phyloP scores from a whole-genome alignment of 345 rosid species.

The Rubroshorea leprosula region DNA sequence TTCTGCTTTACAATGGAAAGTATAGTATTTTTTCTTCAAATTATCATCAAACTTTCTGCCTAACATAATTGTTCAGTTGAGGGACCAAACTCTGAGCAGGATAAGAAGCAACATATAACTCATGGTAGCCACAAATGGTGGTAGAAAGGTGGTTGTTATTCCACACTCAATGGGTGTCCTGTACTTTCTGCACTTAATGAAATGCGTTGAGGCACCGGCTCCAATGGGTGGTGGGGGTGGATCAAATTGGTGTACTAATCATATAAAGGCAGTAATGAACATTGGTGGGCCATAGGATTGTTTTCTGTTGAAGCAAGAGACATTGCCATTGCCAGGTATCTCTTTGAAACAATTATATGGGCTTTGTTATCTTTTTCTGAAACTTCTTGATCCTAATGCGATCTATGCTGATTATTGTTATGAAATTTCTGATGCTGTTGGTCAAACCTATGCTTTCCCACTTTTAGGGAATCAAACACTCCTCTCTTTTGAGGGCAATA shows the following conservation, averaged over 20 bases:
- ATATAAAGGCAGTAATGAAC: constrained; percentile 62
- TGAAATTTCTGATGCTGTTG: no score
- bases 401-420: no score
- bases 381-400: no score
- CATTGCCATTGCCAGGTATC: constrained; percentile 58
- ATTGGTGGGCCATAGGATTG: constrained; percentile 62
- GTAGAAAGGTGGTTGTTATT: constrained; percentile 55
- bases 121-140: constrained; percentile 60
- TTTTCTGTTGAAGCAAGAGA: constrained; percentile 61
- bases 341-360: background rate
- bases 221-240: constrained; percentile 81
- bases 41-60: constrained; percentile 7
- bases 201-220: constrained; percentile 73
- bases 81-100: constrained; percentile 64
- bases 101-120: constrained; percentile 66
- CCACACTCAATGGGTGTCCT: constrained; percentile 76
- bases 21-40: background rate
- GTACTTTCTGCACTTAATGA: constrained; percentile 74
- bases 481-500: no score
- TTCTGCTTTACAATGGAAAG: background rate
- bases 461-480: no score
- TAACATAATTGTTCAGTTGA: constrained; percentile 31
- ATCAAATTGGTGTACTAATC: constrained; percentile 60
- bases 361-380: background rate
- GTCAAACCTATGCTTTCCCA: no score